Conservation (phyloP, 2,329 filamentous ascomycete species). For the Fusarium luffae region DNA sequence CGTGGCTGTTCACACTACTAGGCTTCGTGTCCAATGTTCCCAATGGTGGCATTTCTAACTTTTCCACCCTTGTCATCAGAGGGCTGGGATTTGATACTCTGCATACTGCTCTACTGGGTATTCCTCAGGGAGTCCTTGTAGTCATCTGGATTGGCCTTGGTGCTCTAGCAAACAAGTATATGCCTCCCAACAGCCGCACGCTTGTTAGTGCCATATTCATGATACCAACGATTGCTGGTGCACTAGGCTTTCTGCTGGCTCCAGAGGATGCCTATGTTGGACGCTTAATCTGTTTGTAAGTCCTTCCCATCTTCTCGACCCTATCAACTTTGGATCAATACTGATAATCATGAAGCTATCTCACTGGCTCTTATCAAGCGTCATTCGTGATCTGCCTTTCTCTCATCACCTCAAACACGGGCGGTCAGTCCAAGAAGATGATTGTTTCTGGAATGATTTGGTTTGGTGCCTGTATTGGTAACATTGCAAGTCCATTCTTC, state of each 20-base stretch:
- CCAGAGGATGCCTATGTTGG: slow-evolving; percentile 61
- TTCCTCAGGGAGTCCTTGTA: slow-evolving; percentile 53
- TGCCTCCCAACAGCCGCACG: slow-evolving; percentile 61
- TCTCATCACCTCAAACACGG: slow-evolving; percentile 61
- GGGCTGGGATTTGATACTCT: slow-evolving; percentile 64
- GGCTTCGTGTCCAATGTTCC: slow-evolving; percentile 64
- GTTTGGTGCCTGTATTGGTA: slow-evolving; percentile 69
- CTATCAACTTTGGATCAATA: background rate
- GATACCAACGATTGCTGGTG: slow-evolving; percentile 68
- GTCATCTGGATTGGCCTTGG: slow-evolving; percentile 56
- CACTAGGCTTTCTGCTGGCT: slow-evolving; percentile 68
- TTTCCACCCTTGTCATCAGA: slow-evolving; percentile 68
- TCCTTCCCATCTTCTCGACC: background rate
- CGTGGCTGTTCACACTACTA: slow-evolving; percentile 67
- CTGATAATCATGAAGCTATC: slow-evolving; percentile 40
- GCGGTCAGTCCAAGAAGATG: slow-evolving; percentile 71
- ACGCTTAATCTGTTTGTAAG: slow-evolving; percentile 65
- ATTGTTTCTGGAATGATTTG: slow-evolving; percentile 71
- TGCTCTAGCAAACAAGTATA: slow-evolving; percentile 52
- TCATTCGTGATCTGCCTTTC: slow-evolving; percentile 56
- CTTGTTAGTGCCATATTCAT: slow-evolving; percentile 67
- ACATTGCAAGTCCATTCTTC: slow-evolving; percentile 72
- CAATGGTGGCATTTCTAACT: slow-evolving; percentile 71
- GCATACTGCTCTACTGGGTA: slow-evolving; percentile 52
- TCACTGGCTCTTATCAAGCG: slow-evolving; percentile 54